These are phyloP conservation scores for Thelephora terrestris DNA, from an alignment of 1,284 basidiomycete species.

Conservation along the genomic window DNA sequence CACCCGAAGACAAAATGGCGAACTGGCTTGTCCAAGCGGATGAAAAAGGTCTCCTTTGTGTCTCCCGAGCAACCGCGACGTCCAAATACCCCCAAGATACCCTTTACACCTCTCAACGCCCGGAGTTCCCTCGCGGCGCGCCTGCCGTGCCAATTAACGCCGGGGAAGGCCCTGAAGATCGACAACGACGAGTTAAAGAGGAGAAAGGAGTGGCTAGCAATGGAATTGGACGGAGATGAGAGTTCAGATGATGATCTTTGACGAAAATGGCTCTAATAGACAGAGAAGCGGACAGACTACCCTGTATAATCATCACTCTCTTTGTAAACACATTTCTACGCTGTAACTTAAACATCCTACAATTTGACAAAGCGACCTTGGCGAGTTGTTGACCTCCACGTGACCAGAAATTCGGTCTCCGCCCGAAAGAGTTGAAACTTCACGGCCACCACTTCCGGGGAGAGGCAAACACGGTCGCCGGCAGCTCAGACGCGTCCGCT, in stretches of 20 bases:
- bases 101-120: slow-evolving; percentile 4
- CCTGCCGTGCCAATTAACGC: slow-evolving; percentile 5
- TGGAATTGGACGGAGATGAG: slow-evolving; percentile 10
- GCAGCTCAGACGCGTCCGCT: too few species aligned
- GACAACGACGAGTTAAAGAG: slow-evolving; percentile 11
- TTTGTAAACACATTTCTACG: too few species aligned
- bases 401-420: background rate
- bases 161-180: slow-evolving; percentile 9
- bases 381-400: background rate
- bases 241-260: background rate
- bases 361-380: too few species aligned
- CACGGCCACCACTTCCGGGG: background rate
- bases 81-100: slow-evolving; percentile 5
- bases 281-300: background rate
- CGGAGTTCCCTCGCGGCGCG: slow-evolving; percentile 3
- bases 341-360: too few species aligned
- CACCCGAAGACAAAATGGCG: slow-evolving; percentile 8
- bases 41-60: too few species aligned
- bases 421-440: background rate
- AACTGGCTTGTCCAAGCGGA: too few species aligned
- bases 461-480: too few species aligned
- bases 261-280: background rate
- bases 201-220: slow-evolving; percentile 12
- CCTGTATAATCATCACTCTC: too few species aligned
- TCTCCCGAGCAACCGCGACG: too few species aligned